Base-by-base conservation (phyloP, 1,284 basidiomycete species). In the Malassezia arunalokei region DNA sequence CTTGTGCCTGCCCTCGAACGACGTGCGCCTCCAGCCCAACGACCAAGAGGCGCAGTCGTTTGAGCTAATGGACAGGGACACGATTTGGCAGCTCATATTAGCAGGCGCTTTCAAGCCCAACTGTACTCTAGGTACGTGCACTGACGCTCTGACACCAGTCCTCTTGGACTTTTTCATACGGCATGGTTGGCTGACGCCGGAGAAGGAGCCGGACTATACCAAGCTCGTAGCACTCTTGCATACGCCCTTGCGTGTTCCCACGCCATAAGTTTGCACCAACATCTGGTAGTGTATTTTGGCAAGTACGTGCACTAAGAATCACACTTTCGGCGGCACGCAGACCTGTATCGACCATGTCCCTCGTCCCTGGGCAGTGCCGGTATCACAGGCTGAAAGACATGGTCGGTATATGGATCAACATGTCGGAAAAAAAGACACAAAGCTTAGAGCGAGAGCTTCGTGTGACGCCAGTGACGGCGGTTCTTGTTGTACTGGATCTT, bases 31-130 rank as follows among this genome's bases (percentile, higher is more conserved):
- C 0, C 78, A 77, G 43, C 90, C 90, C 0, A 78, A 82, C 35
- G 92, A 96, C 62, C 89, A 86, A 30, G 92, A 96, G 72, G 91
- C 95, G 5, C 88, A 94, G 68, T 83, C 80, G 1, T 96, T 95
- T 64, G 82, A 84, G 42, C 59, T 75, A 14, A 57, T 76, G 54
- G 48, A 47, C 7, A 39, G 70, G 5, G 61, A 65, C 5, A 58
- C 73, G 41, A 58, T 73, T 30, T 35, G 65, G 40, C 43, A 54
- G 4, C 51, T 47, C 46, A 63, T 73, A 60, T 45, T 53, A 9
- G 74, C 77, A 12, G 82, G 82, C 0, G 67, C 81, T 27, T 94
- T 92, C 77, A 94, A 94, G 73, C 78, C 85, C 2, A 91, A 92
- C 63, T 90, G 86, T 62, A 84, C 83, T 2, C 64, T 85, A 75